These are phyloP conservation scores for Pyrenochaeta sp. DNA, from an alignment of 2,329 filamentous ascomycete species.

Conservation along the genomic window DNA sequence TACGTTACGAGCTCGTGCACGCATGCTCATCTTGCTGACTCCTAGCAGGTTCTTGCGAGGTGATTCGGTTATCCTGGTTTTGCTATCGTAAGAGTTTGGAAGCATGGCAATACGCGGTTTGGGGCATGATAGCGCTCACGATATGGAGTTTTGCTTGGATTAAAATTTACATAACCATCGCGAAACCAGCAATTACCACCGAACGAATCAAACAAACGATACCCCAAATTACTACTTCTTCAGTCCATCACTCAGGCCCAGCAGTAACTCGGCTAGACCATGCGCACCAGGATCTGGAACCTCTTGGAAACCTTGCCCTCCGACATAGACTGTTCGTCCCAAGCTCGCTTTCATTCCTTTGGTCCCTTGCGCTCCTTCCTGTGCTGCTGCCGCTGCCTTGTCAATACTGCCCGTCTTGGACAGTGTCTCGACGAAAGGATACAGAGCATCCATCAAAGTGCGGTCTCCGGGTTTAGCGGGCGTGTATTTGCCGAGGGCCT, in stretches of 20 bases:
- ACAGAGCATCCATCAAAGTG: constrained; percentile 87
- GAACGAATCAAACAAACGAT: constrained; percentile 42
- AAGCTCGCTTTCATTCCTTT: constrained; percentile 93
- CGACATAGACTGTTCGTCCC: constrained; percentile 84
- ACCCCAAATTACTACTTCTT: constrained; percentile 41
- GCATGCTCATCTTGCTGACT: constrained; percentile 19
- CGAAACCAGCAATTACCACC: constrained; percentile 29
- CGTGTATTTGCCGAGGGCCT: constrained; percentile 77
- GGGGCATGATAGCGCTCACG: constrained; percentile 17
- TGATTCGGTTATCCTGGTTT: constrained; percentile 86
- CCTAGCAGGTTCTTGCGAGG: constrained; percentile 77
- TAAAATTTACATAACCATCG: constrained; percentile 46
- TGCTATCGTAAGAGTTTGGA: constrained; percentile 70
- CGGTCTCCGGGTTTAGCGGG: constrained; percentile 89
- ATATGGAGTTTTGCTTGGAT: constrained; percentile 37
- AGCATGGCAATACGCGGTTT: constrained; percentile 11
- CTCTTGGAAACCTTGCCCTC: constrained; percentile 73
- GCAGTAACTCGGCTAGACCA: constrained; percentile 86
- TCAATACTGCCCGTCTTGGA: constrained; percentile 70
- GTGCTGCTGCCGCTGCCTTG: constrained; percentile 78
- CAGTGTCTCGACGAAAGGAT: constrained; percentile 83
- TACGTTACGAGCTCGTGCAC: constrained; percentile 55
- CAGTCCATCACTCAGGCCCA: constrained; percentile 72
- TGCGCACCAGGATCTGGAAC: constrained; percentile 77
- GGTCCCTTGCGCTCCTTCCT: constrained; percentile 79